Percentiles rank a stretch among this genome's conserved stretches.
Conservation (phyloP, 352 stramenopile genomes). For the Aphanomyces cochlioides region DNA sequence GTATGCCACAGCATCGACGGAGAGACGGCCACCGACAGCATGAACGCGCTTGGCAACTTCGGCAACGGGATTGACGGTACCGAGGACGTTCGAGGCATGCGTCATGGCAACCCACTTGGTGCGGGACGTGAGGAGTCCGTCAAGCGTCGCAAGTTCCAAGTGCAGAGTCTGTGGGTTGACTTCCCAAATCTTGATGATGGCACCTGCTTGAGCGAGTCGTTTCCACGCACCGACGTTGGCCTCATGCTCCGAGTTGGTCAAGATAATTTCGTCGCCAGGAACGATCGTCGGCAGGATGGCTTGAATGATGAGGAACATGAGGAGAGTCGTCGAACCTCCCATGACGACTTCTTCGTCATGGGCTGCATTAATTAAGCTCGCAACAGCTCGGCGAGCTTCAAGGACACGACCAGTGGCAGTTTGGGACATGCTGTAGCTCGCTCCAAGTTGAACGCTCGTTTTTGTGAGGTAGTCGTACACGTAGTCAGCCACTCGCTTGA, state of each 20-base stretch:
- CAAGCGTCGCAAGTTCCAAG: slow-evolving; percentile 8
- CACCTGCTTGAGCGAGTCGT: slow-evolving; percentile 1
- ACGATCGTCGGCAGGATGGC: slow-evolving; percentile 19
- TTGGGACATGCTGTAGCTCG: slow-evolving; percentile 9
- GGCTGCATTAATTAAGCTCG: slow-evolving; percentile 23
- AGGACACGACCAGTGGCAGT: neutral
- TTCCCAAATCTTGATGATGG: slow-evolving; percentile 18
- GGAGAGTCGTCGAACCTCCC: slow-evolving; percentile 22
- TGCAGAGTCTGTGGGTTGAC: slow-evolving; percentile 12
- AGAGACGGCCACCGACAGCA: slow-evolving; percentile 10
- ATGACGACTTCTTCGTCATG: slow-evolving; percentile 30
- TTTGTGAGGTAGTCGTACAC: slow-evolving; percentile 24
- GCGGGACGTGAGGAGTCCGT: slow-evolving; percentile 12
- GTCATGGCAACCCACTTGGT: slow-evolving; percentile 30
- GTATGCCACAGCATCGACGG: slow-evolving; percentile 30
- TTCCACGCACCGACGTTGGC: slow-evolving; percentile 31
- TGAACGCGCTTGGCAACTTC: slow-evolving; percentile 12
- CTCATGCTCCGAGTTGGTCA: slow-evolving; percentile 29
- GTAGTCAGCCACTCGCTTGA: slow-evolving; percentile 27
- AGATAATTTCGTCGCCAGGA: slow-evolving; percentile 29
- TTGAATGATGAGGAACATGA: slow-evolving; percentile 26
- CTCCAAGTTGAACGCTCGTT: slow-evolving; percentile 25
- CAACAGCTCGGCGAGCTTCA: slow-evolving; percentile 19
- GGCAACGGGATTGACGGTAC: slow-evolving; percentile 27
- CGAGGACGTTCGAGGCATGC: slow-evolving; percentile 29